A percentile compares a stretch with the other conserved stretches of the same genome.
Conservation (phyloP, 495 filamentous ascomycete genomes). For the Penicillium tannophilum region DNA sequence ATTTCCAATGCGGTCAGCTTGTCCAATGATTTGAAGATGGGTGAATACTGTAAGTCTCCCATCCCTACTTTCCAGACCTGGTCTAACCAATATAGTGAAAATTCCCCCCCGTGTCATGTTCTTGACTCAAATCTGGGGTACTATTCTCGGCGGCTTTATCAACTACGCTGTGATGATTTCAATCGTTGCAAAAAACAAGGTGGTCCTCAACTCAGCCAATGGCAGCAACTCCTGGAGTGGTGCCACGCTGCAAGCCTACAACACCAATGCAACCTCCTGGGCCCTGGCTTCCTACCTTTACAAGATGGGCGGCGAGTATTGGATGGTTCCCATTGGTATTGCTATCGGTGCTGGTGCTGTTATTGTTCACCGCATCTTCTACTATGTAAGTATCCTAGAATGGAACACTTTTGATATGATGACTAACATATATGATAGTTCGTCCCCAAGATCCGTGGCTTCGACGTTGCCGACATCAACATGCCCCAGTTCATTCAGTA, state of each 20-base stretch:
- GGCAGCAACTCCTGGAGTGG: conserved; percentile 53
- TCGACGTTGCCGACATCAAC: conserved; percentile 40
- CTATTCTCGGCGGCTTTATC: conserved; percentile 47
- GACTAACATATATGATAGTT: conserved; percentile 23
- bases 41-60: conserved; percentile 35
- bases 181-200: conserved; percentile 40
- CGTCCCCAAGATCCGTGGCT: conserved; percentile 31
- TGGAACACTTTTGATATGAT: neutral
- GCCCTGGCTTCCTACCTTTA: conserved; percentile 47
- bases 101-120: conserved; percentile 50
- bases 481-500: conserved; percentile 46
- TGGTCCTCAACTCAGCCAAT: conserved; percentile 37
- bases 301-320: conserved; percentile 29
- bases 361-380: conserved; percentile 42
- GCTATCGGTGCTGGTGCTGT: conserved; percentile 43
- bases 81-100: conserved; percentile 32
- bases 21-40: conserved; percentile 42
- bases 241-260: conserved; percentile 43
- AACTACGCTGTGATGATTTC: conserved; percentile 54
- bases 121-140: conserved; percentile 45
- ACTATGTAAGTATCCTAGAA: conserved; percentile 26
- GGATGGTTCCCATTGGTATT: conserved; percentile 50
- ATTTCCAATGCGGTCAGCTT: conserved; percentile 35
- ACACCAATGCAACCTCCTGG: conserved; percentile 47
- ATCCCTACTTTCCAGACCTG: neutral